A percentile compares a stretch with the other conserved stretches of the same genome.
phyloP scores from a whole-genome alignment of 1,139 yeast genomes.

The Lodderomyces beijingensis region DNA sequence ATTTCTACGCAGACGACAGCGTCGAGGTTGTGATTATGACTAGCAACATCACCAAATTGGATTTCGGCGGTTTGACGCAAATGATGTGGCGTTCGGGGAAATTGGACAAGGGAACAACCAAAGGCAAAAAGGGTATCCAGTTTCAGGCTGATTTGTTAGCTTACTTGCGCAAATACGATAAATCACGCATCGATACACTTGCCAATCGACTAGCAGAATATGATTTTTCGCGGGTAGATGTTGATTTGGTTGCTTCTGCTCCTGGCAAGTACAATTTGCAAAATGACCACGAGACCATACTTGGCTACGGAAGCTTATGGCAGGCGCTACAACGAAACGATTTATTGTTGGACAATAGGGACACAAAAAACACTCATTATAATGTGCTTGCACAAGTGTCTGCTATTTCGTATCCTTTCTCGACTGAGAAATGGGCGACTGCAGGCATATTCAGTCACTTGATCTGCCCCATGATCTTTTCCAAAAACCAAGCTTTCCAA shows the following conservation, averaged over 20 bases:
- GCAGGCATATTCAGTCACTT: slow-evolving; percentile 54
- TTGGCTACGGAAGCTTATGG: slow-evolving; percentile 52
- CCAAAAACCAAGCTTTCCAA: slow-evolving; percentile 12
- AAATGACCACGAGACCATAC: slow-evolving; percentile 19
- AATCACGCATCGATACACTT: slow-evolving; percentile 23
- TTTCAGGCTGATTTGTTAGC: slow-evolving; percentile 36
- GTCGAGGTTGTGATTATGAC: slow-evolving; percentile 57
- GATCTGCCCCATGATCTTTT: slow-evolving; percentile 42
- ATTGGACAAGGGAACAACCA: slow-evolving; percentile 17
- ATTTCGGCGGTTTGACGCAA: slow-evolving; percentile 56
- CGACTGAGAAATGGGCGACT: slow-evolving; percentile 24
- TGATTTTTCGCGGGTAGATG: slow-evolving; percentile 46
- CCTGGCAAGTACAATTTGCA: slow-evolving; percentile 37
- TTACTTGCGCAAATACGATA: slow-evolving; percentile 43
- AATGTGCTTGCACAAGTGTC: slow-evolving; percentile 54
- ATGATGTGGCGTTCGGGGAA: slow-evolving; percentile 61
- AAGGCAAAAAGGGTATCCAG: slow-evolving; percentile 9
- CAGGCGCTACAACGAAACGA: slow-evolving; percentile 33
- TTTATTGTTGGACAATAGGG: slow-evolving; percentile 20
- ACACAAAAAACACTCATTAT: slow-evolving; percentile 13
- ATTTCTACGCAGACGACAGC: slow-evolving; percentile 40
- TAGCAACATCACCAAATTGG: slow-evolving; percentile 51
- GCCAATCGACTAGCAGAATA: slow-evolving; percentile 23
- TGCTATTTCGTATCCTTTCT: slow-evolving; percentile 54
- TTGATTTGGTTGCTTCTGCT: slow-evolving; percentile 54